Percentiles rank a stretch among this genome's conserved stretches.
phyloP scores from a whole-genome alignment of 2,329 filamentous ascomycete genomes.

The Colletotrichum tabaci region DNA sequence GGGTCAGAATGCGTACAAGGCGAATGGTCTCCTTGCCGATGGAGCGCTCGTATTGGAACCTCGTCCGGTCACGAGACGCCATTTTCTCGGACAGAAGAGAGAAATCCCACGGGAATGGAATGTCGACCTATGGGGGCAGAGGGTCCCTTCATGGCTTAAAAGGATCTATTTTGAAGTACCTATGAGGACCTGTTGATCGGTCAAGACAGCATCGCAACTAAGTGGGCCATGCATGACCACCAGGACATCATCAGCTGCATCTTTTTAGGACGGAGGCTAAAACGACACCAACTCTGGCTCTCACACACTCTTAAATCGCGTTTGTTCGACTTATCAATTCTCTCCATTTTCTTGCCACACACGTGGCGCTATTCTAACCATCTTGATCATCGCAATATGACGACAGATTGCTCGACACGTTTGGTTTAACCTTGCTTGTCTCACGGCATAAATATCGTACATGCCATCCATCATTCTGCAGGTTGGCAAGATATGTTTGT shows the following conservation, averaged over 20 bases:
- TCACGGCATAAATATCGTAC: no score
- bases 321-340: neutral
- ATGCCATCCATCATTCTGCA: no score
- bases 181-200: no score
- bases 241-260: constrained; percentile 28
- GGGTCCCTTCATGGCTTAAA: neutral
- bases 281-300: constrained; percentile 25
- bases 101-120: neutral
- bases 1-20: constrained; percentile 17
- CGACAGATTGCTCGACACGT: no score
- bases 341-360: neutral
- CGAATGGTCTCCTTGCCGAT: constrained; percentile 25
- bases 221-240: constrained; percentile 17
- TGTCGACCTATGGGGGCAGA: neutral
- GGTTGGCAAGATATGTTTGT: no score
- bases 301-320: constrained; percentile 23
- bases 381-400: no score
- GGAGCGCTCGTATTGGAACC: constrained; percentile 11
- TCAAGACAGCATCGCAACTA: neutral
- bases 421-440: no score
- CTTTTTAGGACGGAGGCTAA: constrained; percentile 17
- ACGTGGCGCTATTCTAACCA: no score
- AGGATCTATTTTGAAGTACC: no score
- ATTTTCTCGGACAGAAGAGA: neutral
- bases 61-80: neutral